Evolutionary conservation across 495 filamentous ascomycete species (phyloP), one percentile per base, ranked within the genome.

Genomic region (Podospora pseudocomata): DNA sequence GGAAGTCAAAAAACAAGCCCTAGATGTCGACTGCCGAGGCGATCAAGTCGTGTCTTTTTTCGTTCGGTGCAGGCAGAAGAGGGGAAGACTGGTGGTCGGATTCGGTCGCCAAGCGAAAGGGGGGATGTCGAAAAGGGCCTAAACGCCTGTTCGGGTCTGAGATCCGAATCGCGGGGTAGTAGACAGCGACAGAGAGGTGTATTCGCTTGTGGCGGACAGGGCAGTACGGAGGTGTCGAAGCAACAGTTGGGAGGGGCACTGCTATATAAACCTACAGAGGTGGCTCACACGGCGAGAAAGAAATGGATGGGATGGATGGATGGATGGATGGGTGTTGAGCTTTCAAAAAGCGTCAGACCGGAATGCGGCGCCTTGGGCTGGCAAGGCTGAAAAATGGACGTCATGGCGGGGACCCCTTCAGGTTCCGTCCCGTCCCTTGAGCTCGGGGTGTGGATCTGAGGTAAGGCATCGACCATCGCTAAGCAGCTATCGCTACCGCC

Each of bases 321-420:
- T 5, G 30, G 4, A 32, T 32, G 30, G 4, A 32, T 5, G 7
- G 7, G 30, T 32, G 30, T 32, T 32, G 30, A 32, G 30, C 30
- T 32, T 32, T 39, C 56, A 68, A 60, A 61, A 32, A 60, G 66
- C 27, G 30, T 32, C 39, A 62, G 49, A 53, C 54, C 39, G 64
- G 60, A 28, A 26, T 20, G 59, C 13, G 20, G n/a, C 55, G 55
- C 55, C 55, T 49, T 58, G 55, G 59, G 63, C 62, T 34, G 62
- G 64, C 69, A 54, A 69, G 60, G 67, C 68, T 71, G 68, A 67
- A 70, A 67, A 72, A 74, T 23, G 23, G 1, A 23, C 70, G 70
- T 70, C 72, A 75, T 68, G 60, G 70, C 39, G 39, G 39, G 9
- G 13, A 5, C 30, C 30, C 39, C 39, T 49, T 49, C 39, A 49